Conservation (phyloP, 2,329 filamentous ascomycete species). For the Laburnicola sp. region DNA sequence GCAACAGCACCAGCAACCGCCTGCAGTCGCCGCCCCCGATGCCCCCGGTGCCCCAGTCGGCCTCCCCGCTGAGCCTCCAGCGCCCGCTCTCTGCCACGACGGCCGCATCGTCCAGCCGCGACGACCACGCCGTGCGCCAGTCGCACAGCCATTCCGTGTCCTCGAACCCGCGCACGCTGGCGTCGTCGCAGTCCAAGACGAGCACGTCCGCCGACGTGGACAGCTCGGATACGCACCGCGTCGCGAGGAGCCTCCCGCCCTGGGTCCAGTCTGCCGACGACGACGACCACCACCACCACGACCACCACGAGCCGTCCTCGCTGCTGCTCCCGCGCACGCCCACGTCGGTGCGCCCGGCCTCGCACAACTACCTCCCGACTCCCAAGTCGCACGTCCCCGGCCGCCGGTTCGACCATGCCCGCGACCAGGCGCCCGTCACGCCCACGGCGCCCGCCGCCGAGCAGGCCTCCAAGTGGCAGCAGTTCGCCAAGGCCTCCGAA, state of each 20-base stretch:
- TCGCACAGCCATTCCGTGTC: constrained; percentile 42
- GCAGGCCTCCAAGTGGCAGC: constrained; percentile 45
- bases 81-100: constrained; percentile 39
- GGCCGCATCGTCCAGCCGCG: constrained; percentile 29
- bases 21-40: constrained; percentile 41
- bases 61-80: constrained; percentile 32
- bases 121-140: constrained; percentile 25
- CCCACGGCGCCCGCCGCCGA: constrained; percentile 40
- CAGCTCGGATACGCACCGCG: constrained; percentile 39
- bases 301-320: constrained; percentile 31
- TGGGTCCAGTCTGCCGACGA: constrained; percentile 46
- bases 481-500: constrained; percentile 41
- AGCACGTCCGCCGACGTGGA: constrained; percentile 35
- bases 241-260: constrained; percentile 42
- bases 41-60: constrained; percentile 28
- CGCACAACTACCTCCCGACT: constrained; percentile 44
- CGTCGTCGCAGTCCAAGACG: constrained; percentile 36
- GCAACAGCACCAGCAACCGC: no score
- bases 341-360: constrained; percentile 37
- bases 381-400: constrained; percentile 45
- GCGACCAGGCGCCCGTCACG: constrained; percentile 44
- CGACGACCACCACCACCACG: no score
- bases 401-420: constrained; percentile 45
- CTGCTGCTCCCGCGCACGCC: constrained; percentile 43
- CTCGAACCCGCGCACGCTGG: constrained; percentile 43